A percentile compares a stretch with the other conserved stretches of the same genome.
Evolutionary conservation across 2,329 filamentous ascomycete species (phyloP).

Genomic region (Aspergillus terreus): DNA sequence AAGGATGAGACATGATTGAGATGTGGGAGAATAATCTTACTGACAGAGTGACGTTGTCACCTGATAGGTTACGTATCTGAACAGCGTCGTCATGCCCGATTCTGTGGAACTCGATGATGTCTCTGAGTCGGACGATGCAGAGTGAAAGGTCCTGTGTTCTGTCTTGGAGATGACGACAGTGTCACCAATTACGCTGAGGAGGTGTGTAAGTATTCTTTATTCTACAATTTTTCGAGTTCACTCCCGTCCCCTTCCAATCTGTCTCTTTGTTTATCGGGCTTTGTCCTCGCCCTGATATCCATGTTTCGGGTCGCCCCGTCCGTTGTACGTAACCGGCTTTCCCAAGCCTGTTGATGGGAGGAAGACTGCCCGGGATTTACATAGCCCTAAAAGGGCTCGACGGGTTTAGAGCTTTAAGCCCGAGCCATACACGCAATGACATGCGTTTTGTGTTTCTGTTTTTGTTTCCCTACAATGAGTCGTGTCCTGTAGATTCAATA

Average conservation of each 20-base stretch:
- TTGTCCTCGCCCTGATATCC: not conserved
- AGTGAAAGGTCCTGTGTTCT: not conserved
- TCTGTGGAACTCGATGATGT: constrained; percentile 43
- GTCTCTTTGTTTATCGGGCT: constrained; percentile 1
- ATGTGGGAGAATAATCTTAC: constrained; percentile 9
- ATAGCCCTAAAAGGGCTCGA: not conserved
- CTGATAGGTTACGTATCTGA: constrained; percentile 64
- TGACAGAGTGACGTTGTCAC: constrained; percentile 21
- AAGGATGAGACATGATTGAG: constrained; percentile 4
- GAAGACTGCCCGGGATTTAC: not conserved
- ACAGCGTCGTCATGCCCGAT: constrained; percentile 71
- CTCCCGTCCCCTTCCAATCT: not conserved
- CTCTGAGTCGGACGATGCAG: constrained; percentile 19
- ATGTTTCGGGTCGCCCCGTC: constrained; percentile 1
- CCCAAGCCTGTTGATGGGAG: not conserved
- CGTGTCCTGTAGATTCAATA: constrained; percentile 11
- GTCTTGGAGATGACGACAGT: not conserved
- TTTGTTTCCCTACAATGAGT: constrained; percentile 4
- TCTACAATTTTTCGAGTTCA: not conserved
- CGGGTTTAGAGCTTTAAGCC: not conserved
- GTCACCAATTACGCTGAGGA: constrained; percentile 4
- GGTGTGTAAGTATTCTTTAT: constrained; percentile 7
- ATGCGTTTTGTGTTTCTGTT: not conserved
- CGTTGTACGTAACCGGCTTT: constrained; percentile 3
- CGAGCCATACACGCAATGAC: not conserved